These are phyloP conservation scores for Mallotus japonicus DNA, from an alignment of 441 rosid genomes.

Conservation along the genomic window DNA sequence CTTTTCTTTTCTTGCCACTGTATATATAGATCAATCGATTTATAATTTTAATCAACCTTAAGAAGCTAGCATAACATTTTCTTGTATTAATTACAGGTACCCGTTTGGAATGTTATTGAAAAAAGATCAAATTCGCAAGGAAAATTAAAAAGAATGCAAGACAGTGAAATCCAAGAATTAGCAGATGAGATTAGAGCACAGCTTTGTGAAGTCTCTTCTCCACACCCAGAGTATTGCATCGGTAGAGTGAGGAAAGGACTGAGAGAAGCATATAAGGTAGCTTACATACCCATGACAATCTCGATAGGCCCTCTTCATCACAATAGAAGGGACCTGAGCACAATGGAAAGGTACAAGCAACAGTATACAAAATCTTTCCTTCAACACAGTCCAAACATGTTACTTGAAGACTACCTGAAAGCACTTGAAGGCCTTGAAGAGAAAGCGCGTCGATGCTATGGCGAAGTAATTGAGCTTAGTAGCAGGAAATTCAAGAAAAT, in stretches of 20 bases:
- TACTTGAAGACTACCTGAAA: constrained; percentile 10
- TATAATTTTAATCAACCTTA: no score
- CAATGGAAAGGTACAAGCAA: background rate
- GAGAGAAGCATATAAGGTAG: background rate
- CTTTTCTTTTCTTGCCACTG: no score
- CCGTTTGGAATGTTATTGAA: no score
- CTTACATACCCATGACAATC: constrained; percentile 3
- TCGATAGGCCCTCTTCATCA: constrained; percentile 13
- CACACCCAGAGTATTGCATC: background rate
- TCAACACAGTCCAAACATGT: background rate
- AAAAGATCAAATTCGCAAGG: no score
- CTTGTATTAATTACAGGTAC: no score
- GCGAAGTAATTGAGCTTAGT: background rate
- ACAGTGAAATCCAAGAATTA: background rate
- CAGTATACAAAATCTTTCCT: background rate
- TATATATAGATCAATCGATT: no score
- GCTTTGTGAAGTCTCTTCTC: background rate
- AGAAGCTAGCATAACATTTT: no score
- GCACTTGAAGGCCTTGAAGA: constrained; percentile 7
- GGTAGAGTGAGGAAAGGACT: background rate
- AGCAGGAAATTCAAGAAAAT: constrained; percentile 15
- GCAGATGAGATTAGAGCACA: constrained; percentile 13
- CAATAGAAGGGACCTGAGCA: background rate
- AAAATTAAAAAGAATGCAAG: background rate
- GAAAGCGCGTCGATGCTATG: constrained; percentile 8